Base-by-base conservation (phyloP, 306 rosid species). In the Ammopiptanthus mongolicus region DNA sequence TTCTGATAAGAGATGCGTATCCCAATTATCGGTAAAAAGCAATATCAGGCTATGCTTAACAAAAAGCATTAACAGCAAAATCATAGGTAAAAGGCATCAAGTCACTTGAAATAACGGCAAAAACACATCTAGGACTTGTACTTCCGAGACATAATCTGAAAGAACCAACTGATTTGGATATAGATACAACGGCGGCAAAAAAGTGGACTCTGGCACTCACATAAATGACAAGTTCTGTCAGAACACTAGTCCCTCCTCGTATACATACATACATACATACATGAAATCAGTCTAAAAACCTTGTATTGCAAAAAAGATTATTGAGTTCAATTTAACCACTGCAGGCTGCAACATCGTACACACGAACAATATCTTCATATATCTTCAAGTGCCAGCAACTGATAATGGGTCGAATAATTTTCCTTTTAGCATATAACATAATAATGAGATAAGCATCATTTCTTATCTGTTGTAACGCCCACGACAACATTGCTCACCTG, bases 401-500 rank as follows among this genome's bases (percentile, higher is more conserved):
- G 65, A 36, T 34, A 34, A 63, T 63, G 68, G 17, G 28, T 57
- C 65, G 9, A n/a, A 73, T 3, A 58, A 9, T 42, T n/a, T 28
- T 25, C 44, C 67, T 72, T 11, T 15, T 36, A 58, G 7, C 51
- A 12, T 44, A 3, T 44, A 44, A 44, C 51, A 12, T 44, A 15
- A 23, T 57, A 57, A 51, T 36, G 44, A 3, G 19, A 71, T 37
- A 33, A 44, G 33, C 64, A 52, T 51, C 80, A 90, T 67, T 87
- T 90, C 82, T 88, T 90, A 11, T 84, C 90, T 0, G 90, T 88
- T 6, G 93, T 90, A 69, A 90, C 88, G 4, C 96, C 96, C 25
- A 90, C 93, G 0, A 86, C 96, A 7, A 90, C 93, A 63, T 90
- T 90, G 88, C 90, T 90, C 81, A 90, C 96, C 96, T 90, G 84